A percentile compares a stretch with the other conserved stretches of the same genome.
Evolutionary conservation across 441 rosid species (phyloP).

Genomic region (Erodium trifolium): DNA sequence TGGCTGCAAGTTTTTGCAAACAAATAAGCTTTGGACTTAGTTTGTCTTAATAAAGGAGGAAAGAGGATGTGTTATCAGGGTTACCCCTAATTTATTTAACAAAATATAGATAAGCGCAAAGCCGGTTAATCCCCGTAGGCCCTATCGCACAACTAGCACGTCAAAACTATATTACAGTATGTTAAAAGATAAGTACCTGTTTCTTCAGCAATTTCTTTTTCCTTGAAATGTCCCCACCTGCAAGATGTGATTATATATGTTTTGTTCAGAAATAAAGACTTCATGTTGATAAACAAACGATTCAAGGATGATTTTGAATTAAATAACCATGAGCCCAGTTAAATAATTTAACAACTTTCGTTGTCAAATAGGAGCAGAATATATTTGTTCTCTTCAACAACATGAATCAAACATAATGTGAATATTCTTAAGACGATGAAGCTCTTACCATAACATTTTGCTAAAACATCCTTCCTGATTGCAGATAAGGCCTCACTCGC

Average conservation of each 20-base stretch:
- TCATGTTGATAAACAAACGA: background rate
- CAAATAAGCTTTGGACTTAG: no score
- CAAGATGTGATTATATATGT: background rate
- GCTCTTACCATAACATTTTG: conserved; percentile 85
- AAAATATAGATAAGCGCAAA: no score
- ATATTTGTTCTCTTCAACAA: background rate
- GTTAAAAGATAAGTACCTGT: conserved; percentile 41
- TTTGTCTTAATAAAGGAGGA: no score
- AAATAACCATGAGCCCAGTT: background rate
- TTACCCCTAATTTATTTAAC: no score
- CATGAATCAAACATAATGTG: background rate
- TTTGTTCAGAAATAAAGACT: background rate
- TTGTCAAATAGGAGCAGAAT: background rate
- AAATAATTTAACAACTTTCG: background rate
- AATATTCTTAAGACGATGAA: background rate
- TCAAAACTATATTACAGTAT: background rate
- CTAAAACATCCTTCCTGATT: conserved; percentile 91
- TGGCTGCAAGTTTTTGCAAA: no score
- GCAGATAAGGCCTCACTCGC: conserved; percentile 91
- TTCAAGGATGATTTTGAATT: background rate
- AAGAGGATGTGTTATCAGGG: no score
- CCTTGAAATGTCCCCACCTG: conserved; percentile 90
- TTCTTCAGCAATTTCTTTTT: conserved; percentile 93
- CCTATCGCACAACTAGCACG: no score
- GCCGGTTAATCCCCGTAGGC: no score